Conservation (phyloP, 2,329 filamentous ascomycete genomes). For the Pleurostoma richardsiae region DNA sequence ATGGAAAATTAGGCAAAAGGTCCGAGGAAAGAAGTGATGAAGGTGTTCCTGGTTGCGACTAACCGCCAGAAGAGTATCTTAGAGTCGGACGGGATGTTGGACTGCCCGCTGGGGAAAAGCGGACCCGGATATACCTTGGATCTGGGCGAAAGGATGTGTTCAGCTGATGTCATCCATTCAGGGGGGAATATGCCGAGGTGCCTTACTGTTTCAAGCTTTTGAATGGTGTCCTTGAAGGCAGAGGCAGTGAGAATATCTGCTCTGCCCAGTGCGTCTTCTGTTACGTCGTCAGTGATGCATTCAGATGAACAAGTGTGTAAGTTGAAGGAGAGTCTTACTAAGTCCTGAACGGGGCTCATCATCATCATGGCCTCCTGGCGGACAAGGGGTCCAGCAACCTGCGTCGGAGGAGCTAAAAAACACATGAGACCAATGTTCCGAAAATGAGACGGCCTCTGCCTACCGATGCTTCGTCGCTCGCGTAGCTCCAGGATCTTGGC, state of each 20-base stretch:
- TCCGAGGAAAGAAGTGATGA: background rate
- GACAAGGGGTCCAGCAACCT: conserved; percentile 25
- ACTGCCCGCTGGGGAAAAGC: conserved; percentile 34
- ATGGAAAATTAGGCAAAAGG: conserved; percentile 1
- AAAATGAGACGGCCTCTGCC: too few relatives aligned
- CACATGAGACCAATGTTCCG: conserved; percentile 14
- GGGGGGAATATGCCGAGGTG: background rate
- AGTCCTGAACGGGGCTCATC: conserved; percentile 15
- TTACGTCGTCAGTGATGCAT: background rate
- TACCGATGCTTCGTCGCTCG: conserved; percentile 41
- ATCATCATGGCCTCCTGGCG: conserved; percentile 23
- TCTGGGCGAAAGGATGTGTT: background rate
- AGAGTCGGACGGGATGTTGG: conserved; percentile 39
- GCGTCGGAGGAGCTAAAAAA: conserved; percentile 25
- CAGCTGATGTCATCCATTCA: background rate
- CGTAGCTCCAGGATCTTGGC: conserved; percentile 45
- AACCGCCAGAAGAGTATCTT: conserved; percentile 52
- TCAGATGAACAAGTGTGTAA: background rate
- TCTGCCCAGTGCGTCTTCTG: conserved; percentile 57
- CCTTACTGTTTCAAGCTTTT: conserved; percentile 30
- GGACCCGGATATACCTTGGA: conserved; percentile 22
- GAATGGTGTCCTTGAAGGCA: conserved; percentile 45
- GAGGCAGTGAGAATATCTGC: conserved; percentile 51
- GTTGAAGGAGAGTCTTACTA: conserved; percentile 11
- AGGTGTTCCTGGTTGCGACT: conserved; percentile 5